Conservation (phyloP, 148 eudicot genomes). For the Rheum nobile region DNA sequence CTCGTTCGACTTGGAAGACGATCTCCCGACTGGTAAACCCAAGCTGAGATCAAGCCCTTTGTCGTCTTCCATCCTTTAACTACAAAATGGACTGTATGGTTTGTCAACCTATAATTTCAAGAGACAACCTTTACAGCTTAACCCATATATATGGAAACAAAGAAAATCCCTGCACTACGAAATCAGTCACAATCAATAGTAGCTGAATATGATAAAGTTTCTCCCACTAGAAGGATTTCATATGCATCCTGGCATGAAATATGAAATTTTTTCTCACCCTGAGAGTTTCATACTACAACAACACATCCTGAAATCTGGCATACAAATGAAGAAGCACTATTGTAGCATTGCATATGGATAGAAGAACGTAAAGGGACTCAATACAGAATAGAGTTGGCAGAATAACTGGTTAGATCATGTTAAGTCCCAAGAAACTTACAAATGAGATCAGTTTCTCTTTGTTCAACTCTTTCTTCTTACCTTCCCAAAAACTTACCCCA, state of each 20-base stretch:
- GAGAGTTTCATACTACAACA: neutral
- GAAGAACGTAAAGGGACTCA: neutral
- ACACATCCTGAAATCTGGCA: neutral
- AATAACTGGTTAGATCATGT: neutral
- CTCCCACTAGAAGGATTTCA: neutral
- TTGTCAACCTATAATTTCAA: neutral
- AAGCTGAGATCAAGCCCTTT: constrained; percentile 80
- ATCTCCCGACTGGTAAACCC: constrained; percentile 56
- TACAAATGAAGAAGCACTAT: neutral
- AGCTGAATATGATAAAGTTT: neutral
- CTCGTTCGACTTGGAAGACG: constrained; percentile 48
- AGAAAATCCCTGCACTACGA: neutral
- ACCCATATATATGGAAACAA: neutral
- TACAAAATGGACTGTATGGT: neutral
- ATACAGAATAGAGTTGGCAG: neutral
- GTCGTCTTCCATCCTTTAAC: constrained; percentile 63
- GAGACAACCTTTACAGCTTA: neutral
- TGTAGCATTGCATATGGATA: neutral
- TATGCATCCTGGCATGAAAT: neutral
- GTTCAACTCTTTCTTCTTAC: neutral
- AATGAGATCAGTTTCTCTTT: neutral
- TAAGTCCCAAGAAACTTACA: neutral
- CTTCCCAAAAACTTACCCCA: neutral
- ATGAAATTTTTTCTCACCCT: neutral
- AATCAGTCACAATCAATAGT: neutral